Percentiles rank a stretch among this genome's conserved stretches.
Conservation (phyloP, 2,329 filamentous ascomycete genomes). For the Cladosporium sp. region DNA sequence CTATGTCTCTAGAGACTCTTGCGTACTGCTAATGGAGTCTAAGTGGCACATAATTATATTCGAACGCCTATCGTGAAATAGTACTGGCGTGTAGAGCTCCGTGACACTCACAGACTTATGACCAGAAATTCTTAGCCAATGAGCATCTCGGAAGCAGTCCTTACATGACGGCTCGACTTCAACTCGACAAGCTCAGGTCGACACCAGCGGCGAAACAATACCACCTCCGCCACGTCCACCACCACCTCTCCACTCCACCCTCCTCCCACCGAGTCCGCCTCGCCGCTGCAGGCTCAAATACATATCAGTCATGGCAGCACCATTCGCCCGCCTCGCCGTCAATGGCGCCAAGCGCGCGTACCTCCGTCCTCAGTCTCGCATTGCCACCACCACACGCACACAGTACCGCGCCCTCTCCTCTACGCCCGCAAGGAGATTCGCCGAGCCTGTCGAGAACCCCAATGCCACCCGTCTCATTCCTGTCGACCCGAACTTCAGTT, state of each 20-base stretch:
- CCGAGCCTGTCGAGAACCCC: conserved; percentile 51
- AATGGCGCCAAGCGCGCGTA: conserved; percentile 66
- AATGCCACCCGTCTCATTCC: conserved; percentile 64
- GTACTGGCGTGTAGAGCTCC: neutral
- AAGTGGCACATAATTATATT: neutral
- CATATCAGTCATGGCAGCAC: conserved; percentile 62
- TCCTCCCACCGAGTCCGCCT: neutral
- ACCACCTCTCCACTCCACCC: conserved; percentile 24
- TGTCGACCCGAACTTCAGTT: conserved; percentile 63
- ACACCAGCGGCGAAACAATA: conserved; percentile 15
- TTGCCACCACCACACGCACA: conserved; percentile 35
- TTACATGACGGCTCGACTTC: conserved; percentile 6
- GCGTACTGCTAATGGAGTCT: neutral
- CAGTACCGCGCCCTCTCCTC: conserved; percentile 65
- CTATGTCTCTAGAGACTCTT: neutral
- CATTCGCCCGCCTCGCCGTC: conserved; percentile 71
- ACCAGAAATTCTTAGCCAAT: neutral
- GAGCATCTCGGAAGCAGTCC: neutral
- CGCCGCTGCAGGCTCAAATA: conserved; percentile 13
- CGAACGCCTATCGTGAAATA: neutral
- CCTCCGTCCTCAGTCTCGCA: conserved; percentile 53
- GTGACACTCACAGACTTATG: neutral
- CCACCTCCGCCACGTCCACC: conserved; percentile 15
- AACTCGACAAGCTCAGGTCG: neutral
- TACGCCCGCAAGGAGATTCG: conserved; percentile 62